A percentile compares a stretch with the other conserved stretches of the same genome.
phyloP scores from a whole-genome alignment of 2,329 filamentous ascomycete genomes.

The Macrophomina pseudophaseolina region DNA sequence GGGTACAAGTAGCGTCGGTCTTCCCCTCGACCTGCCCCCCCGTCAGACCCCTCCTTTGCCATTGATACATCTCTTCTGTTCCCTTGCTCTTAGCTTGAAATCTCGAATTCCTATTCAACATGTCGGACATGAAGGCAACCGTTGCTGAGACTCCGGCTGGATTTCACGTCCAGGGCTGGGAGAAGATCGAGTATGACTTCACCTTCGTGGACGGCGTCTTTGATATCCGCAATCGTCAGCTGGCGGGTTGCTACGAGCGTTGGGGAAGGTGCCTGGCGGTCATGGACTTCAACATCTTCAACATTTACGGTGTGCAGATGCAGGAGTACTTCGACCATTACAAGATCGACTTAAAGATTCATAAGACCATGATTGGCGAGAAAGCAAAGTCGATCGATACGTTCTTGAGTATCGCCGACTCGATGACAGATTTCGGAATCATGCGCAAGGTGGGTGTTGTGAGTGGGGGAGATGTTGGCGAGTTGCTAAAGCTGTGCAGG shows the following conservation, averaged over 20 bases:
- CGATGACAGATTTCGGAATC: conserved; percentile 75
- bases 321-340: conserved; percentile 71
- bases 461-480: conserved; percentile 28
- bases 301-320: conserved; percentile 69
- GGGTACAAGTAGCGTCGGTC: conserved; percentile 8
- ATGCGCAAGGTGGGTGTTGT: conserved; percentile 60
- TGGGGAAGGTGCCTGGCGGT: conserved; percentile 71
- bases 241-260: conserved; percentile 67
- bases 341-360: conserved; percentile 65
- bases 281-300: conserved; percentile 74
- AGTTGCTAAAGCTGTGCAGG: conserved; percentile 46
- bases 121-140: conserved; percentile 73
- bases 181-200: conserved; percentile 79
- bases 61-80: conserved; percentile 24
- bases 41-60: background rate
- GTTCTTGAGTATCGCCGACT: conserved; percentile 71
- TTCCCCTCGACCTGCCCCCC: background rate
- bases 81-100: conserved; percentile 26
- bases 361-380: conserved; percentile 76
- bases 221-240: conserved; percentile 62
- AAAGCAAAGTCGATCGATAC: conserved; percentile 77
- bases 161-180: conserved; percentile 74
- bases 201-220: conserved; percentile 74
- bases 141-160: conserved; percentile 68
- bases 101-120: conserved; percentile 43